Percentiles rank a stretch among this genome's conserved stretches.
These are phyloP conservation scores for Solanum microdontum DNA, from an alignment of 257 asterid genomes.

Conservation along the genomic window DNA sequence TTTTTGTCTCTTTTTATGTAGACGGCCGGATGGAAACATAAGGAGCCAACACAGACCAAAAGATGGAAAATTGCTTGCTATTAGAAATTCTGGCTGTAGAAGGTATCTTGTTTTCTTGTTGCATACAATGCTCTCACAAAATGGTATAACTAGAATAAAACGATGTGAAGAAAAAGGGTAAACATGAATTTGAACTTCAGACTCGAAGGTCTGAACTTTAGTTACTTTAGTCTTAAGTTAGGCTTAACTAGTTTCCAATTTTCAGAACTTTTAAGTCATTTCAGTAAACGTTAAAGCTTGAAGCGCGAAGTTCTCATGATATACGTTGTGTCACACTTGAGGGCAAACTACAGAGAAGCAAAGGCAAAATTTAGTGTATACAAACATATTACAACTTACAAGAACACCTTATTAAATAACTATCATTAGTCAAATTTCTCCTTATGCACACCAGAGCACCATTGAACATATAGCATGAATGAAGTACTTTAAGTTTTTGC, in stretches of 20 bases:
- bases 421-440: not conserved
- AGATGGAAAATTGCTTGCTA: constrained; percentile 68
- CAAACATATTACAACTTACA: not conserved
- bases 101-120: constrained; percentile 69
- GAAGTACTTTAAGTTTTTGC: not conserved
- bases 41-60: constrained; percentile 45
- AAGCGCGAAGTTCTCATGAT: not conserved
- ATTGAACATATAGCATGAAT: not conserved
- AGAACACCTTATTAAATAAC: not conserved
- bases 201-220: not conserved
- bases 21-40: constrained; percentile 83
- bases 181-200: not conserved
- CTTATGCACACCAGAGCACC: not conserved
- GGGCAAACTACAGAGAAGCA: not conserved
- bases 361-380: not conserved
- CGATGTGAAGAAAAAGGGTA: not conserved
- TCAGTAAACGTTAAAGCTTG: not conserved
- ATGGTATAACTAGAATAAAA: constrained; percentile 20
- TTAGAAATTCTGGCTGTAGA: constrained; percentile 81
- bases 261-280: not conserved
- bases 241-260: not conserved
- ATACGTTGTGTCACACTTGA: not conserved
- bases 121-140: constrained; percentile 74
- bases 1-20: constrained; percentile 8
- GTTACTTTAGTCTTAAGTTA: not conserved